These are phyloP conservation scores for Naganishia antarctica DNA, from an alignment of 768 basidiomycete genomes.

Conservation along the genomic window DNA sequence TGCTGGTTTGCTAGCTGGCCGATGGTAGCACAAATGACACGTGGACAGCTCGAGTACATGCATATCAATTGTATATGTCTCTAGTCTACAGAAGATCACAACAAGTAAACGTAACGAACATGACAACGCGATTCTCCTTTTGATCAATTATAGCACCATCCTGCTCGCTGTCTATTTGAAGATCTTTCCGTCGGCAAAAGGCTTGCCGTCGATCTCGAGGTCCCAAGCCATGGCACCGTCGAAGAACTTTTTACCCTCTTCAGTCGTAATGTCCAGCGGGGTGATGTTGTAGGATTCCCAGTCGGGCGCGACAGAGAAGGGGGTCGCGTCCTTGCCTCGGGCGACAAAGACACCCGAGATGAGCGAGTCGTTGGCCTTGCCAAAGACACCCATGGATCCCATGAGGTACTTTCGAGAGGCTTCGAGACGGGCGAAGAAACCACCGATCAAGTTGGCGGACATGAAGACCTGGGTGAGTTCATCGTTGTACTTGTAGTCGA, in stretches of 20 bases:
- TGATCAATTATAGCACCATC: neutral
- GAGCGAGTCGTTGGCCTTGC: conserved; percentile 67
- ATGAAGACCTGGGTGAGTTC: conserved; percentile 90
- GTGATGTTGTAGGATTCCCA: conserved; percentile 82
- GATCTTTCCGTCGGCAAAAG: conserved; percentile 66
- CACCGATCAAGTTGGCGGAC: conserved; percentile 77
- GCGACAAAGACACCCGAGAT: conserved; percentile 77
- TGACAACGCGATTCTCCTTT: neutral
- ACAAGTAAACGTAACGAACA: neutral
- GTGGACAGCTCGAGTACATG: no score
- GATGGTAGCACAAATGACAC: no score
- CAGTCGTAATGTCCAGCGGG: conserved; percentile 64
- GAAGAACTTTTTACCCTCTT: conserved; percentile 79
- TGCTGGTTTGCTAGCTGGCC: no score
- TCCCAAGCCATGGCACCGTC: conserved; percentile 93
- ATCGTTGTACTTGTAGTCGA: conserved; percentile 94
- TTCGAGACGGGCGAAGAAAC: conserved; percentile 96
- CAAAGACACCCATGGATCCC: conserved; percentile 86
- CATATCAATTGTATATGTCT: neutral
- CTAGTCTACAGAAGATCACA: conserved; percentile 1
- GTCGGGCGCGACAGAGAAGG: conserved; percentile 77
- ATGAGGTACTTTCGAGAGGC: conserved; percentile 87
- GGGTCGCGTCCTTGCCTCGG: conserved; percentile 62
- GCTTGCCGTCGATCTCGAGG: conserved; percentile 77
- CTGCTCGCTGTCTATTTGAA: conserved; percentile 45